Evolutionary conservation across 2,329 filamentous ascomycete genomes (phyloP), one percentile per base, ranked within the genome.

Genomic region (Neurospora sp.): DNA sequence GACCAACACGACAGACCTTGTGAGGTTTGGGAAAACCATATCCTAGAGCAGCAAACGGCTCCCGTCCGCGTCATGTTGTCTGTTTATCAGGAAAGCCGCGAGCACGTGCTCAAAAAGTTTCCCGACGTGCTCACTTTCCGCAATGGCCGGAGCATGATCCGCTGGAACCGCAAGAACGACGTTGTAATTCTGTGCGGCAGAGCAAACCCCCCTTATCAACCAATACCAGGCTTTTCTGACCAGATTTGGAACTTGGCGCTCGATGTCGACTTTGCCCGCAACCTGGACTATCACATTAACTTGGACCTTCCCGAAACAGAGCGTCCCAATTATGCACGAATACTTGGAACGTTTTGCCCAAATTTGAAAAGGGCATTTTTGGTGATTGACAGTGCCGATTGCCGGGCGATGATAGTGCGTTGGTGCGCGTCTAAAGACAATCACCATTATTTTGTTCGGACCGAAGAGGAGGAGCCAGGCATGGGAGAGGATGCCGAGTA

Each of bases 1-100:
- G 28, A 62, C 19, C 33, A 33, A 10, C 13, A 2, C 8, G 11
- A 19, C 19, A 19, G 8, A 23, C 23, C 17, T 68, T 72, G 4
- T 9, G 46, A 42, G 1, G 19, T 77, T 6, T 75, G 70, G 72
- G 73, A 75, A 17, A 70, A 70, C 39, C 70, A 72, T 2, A 67
- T 42, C 6, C 70, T 80, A 33, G 72, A 72, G 11, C 70, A 76
- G 7, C 78, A 80, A 67, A 80, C 77, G 1, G 74, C 72, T 15
- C 70, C 77, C 10, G 74, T 75, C n/a, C 76, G 77, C n/a, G 69
- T 73, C 3, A 73, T 81, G 68, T 71, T 80, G 39, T 73, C 78
- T 28, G 72, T 75, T 11, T 71, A 78, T 68, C 73, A 62, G 6
- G 78, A 81, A 74, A 79, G 78, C 70, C 79, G 79, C 15, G 43